These are phyloP conservation scores for Candida nitratophila DNA, from an alignment of 805 yeast species.

Conservation along the genomic window DNA sequence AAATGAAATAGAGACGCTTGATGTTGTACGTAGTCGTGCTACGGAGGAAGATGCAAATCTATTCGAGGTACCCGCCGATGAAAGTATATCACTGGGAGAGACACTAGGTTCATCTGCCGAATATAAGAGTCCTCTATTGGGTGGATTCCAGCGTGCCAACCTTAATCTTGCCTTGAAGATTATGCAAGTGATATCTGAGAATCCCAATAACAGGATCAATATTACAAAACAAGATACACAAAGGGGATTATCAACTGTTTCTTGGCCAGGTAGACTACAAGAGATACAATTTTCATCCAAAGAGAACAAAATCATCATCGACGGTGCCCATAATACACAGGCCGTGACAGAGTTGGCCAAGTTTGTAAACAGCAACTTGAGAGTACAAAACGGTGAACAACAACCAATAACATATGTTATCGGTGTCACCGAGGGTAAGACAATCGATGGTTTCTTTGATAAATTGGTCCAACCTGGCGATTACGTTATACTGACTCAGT, in stretches of 20 bases:
- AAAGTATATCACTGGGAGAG: constrained; percentile 1
- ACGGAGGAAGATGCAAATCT: constrained; percentile 25
- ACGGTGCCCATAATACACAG: constrained; percentile 89
- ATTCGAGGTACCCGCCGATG: constrained; percentile 2
- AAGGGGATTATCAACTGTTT: constrained; percentile 46
- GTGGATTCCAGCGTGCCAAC: constrained; percentile 68
- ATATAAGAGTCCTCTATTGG: constrained; percentile 50
- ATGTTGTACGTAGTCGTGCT: constrained; percentile 27
- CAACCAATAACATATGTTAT: constrained; percentile 46
- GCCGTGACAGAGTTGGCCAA: constrained; percentile 71
- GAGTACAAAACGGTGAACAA: not conserved
- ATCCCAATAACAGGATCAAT: too few species aligned
- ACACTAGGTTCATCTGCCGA: constrained; percentile 8
- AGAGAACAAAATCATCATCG: constrained; percentile 41
- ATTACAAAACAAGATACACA: constrained; percentile 25
- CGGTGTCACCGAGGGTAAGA: constrained; percentile 74
- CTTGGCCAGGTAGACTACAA: constrained; percentile 91
- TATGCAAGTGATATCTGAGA: constrained; percentile 28
- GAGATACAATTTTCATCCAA: constrained; percentile 23
- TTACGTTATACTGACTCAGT: constrained; percentile 52
- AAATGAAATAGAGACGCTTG: constrained; percentile 45
- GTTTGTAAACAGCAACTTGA: constrained; percentile 32
- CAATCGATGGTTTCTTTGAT: constrained; percentile 41
- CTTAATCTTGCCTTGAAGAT: constrained; percentile 60
- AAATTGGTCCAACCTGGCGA: constrained; percentile 47